phyloP scores from a whole-genome alignment of 768 basidiomycete genomes.

The Termitomyces sp. region DNA sequence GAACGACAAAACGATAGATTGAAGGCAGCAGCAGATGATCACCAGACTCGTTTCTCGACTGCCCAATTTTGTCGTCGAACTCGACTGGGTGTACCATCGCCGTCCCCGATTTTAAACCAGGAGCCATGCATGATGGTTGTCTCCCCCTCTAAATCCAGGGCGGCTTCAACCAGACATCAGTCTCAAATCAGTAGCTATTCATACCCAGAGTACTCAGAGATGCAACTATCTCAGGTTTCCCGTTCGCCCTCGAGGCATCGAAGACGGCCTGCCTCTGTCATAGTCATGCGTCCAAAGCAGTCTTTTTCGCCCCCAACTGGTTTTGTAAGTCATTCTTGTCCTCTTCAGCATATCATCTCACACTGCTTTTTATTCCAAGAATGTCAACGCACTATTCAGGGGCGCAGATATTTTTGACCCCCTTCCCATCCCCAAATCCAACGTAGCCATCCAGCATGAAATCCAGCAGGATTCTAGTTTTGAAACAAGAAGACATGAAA shows the following conservation, averaged over 20 bases:
- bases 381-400: neutral
- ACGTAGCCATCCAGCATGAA: neutral
- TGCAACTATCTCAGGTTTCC: too few relatives aligned
- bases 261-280: too few relatives aligned
- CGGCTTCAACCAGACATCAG: too few relatives aligned
- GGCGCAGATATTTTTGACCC: neutral
- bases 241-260: too few relatives aligned
- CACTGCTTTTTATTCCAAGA: neutral
- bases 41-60: neutral
- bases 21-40: neutral
- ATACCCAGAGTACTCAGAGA: too few relatives aligned
- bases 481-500: neutral
- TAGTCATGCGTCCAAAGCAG: too few relatives aligned
- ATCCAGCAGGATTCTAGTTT: neutral
- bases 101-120: neutral
- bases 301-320: neutral
- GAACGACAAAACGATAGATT: neutral
- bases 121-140: neutral
- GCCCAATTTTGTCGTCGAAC: neutral
- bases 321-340: neutral
- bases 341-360: neutral
- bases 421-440: neutral
- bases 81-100: neutral
- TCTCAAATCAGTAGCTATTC: too few relatives aligned
- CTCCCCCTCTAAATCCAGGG: too few relatives aligned